Percentiles rank a stretch among this genome's conserved stretches.
Conservation (phyloP, 352 stramenopile species). For the Pythium monospermum region DNA sequence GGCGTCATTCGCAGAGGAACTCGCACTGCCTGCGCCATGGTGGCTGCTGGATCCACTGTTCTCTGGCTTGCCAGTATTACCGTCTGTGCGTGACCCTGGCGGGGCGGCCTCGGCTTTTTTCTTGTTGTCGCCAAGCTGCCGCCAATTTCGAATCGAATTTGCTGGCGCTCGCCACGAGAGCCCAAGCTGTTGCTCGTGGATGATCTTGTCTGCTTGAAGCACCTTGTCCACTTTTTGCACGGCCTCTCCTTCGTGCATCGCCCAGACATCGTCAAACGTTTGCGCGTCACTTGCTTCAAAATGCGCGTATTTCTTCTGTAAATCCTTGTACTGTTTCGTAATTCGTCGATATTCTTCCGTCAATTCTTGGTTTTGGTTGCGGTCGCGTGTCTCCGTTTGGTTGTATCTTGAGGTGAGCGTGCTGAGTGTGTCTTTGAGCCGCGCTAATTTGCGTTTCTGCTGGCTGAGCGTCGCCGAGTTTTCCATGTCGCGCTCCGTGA, state of each 20-base stretch:
- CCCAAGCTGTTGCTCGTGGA: constrained; percentile 90
- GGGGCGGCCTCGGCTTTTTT: constrained; percentile 15
- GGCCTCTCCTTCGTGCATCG: constrained; percentile 90
- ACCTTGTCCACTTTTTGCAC: constrained; percentile 82
- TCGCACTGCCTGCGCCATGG: constrained; percentile 12
- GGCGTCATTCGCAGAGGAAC: constrained; percentile 33
- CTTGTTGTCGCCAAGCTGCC: constrained; percentile 29
- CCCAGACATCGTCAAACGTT: constrained; percentile 88
- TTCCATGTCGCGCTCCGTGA: constrained; percentile 94
- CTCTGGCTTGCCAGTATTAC: constrained; percentile 1
- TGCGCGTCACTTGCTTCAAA: constrained; percentile 88
- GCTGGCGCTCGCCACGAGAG: constrained; percentile 63
- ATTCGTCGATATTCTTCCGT: constrained; percentile 92
- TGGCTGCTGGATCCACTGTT: constrained; percentile 3
- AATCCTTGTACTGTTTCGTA: constrained; percentile 94
- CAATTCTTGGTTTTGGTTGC: constrained; percentile 89
- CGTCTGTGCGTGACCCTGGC: not conserved
- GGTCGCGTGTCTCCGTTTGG: constrained; percentile 83
- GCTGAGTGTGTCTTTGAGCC: constrained; percentile 90
- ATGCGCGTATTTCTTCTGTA: constrained; percentile 93
- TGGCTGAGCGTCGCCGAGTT: constrained; percentile 90
- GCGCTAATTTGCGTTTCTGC: constrained; percentile 92
- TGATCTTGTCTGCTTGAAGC: constrained; percentile 84
- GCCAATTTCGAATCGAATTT: constrained; percentile 49
- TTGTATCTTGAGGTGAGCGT: constrained; percentile 90